These are phyloP conservation scores for Linderniella brevidens DNA, from an alignment of 257 asterid genomes.

Conservation along the genomic window DNA sequence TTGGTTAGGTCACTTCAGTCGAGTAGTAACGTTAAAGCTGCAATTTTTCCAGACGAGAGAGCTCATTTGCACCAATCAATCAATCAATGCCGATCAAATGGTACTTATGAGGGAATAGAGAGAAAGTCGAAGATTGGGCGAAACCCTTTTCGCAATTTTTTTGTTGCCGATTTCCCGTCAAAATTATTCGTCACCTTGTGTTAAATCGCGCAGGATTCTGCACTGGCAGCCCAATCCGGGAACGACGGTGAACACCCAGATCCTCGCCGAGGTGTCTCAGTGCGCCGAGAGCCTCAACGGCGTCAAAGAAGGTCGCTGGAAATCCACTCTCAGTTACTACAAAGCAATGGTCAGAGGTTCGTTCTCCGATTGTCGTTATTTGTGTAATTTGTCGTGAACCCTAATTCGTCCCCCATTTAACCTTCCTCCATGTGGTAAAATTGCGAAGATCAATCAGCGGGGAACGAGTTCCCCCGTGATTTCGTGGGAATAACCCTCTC, in stretches of 20 bases:
- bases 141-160: too few species aligned
- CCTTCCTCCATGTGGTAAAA: constrained; percentile 2
- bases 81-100: too few species aligned
- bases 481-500: constrained; percentile 75
- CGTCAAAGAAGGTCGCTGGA: constrained; percentile 82
- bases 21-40: too few species aligned
- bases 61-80: too few species aligned
- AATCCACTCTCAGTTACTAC: constrained; percentile 70
- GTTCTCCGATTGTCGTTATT: not conserved
- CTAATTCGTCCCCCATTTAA: not conserved
- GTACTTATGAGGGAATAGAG: too few species aligned
- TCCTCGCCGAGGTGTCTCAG: constrained; percentile 66
- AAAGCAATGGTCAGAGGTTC: constrained; percentile 34
- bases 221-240: constrained; percentile 95
- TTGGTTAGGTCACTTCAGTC: too few species aligned
- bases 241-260: constrained; percentile 69
- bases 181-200: too few species aligned
- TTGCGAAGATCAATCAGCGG: constrained; percentile 33
- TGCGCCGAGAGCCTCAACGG: constrained; percentile 63
- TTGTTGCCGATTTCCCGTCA: too few species aligned
- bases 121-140: too few species aligned
- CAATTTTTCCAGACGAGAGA: too few species aligned
- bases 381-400: not conserved
- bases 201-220: constrained; percentile 30
- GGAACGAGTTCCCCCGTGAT: constrained; percentile 57